These are phyloP conservation scores for Mycena filopes DNA, from an alignment of 768 basidiomycete species.

Conservation along the genomic window DNA sequence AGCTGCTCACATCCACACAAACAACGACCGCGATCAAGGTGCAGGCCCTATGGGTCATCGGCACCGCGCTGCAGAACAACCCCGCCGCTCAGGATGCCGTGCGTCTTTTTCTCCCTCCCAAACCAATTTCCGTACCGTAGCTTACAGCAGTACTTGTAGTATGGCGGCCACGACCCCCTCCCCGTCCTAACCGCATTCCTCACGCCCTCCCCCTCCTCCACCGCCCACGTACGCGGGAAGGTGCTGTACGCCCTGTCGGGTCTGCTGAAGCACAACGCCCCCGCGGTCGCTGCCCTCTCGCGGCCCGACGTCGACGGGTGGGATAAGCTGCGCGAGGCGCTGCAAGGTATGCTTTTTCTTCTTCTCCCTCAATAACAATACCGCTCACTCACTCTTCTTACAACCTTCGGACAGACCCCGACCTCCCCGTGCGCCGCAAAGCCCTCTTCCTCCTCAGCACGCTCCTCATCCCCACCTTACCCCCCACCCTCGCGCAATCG, in stretches of 20 bases:
- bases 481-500: slow-evolving; percentile 36
- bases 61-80: slow-evolving; percentile 92
- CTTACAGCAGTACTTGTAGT: slow-evolving; percentile 53
- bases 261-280: slow-evolving; percentile 78
- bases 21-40: slow-evolving; percentile 70
- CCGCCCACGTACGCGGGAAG: slow-evolving; percentile 74
- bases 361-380: neutral
- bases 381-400: too few species aligned
- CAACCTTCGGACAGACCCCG: slow-evolving; percentile 65
- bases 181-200: slow-evolving; percentile 72
- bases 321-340: slow-evolving; percentile 64
- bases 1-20: slow-evolving; percentile 64
- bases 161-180: slow-evolving; percentile 73
- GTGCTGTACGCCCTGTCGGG: slow-evolving; percentile 86
- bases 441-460: slow-evolving; percentile 79
- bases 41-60: slow-evolving; percentile 86
- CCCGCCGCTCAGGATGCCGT: slow-evolving; percentile 84
- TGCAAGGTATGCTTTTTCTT: slow-evolving; percentile 62
- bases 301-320: slow-evolving; percentile 66
- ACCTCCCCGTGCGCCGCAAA: slow-evolving; percentile 82
- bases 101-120: slow-evolving; percentile 42
- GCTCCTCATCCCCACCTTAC: slow-evolving; percentile 65
- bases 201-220: slow-evolving; percentile 56
- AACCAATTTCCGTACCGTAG: neutral
- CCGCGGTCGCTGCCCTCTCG: slow-evolving; percentile 67